Percentiles rank a stretch among this genome's conserved stretches.
Conservation (phyloP, 495 filamentous ascomycete genomes). For the Tetracladium setigerum region DNA sequence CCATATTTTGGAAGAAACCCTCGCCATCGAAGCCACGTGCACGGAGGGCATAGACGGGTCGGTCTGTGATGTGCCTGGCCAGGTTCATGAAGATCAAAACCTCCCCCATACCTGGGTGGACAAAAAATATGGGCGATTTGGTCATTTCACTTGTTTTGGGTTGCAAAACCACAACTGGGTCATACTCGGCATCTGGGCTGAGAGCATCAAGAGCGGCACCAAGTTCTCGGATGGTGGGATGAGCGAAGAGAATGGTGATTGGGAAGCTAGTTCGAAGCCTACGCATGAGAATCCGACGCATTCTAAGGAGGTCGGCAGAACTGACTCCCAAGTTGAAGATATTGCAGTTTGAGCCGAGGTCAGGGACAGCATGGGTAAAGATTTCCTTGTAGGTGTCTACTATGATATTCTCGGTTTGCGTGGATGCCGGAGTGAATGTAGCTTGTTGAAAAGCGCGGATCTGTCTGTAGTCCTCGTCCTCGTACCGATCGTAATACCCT, state of each 20-base stretch:
- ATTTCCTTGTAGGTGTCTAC: slow-evolving; percentile 5
- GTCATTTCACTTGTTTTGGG: slow-evolving; percentile 22
- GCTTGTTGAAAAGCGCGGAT: background rate
- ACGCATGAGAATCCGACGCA: slow-evolving; percentile 20
- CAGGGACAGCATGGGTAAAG: slow-evolving; percentile 18
- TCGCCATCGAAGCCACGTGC: slow-evolving; percentile 32
- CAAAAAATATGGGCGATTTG: slow-evolving; percentile 46
- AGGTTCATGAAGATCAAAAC: slow-evolving; percentile 48
- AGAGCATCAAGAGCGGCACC: slow-evolving; percentile 21
- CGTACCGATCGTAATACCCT: slow-evolving; percentile 24
- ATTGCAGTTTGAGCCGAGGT: slow-evolving; percentile 23
- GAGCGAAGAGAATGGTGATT: slow-evolving; percentile 32
- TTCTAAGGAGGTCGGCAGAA: slow-evolving; percentile 36
- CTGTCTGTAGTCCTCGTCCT: background rate
- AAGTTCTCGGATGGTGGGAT: slow-evolving; percentile 30
- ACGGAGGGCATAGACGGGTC: slow-evolving; percentile 46
- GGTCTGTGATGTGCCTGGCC: slow-evolving; percentile 36
- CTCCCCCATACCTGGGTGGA: slow-evolving; percentile 52
- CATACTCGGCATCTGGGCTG: slow-evolving; percentile 25
- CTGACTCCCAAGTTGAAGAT: slow-evolving; percentile 36
- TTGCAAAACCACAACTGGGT: slow-evolving; percentile 39
- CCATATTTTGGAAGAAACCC: slow-evolving; percentile 4
- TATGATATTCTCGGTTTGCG: background rate
- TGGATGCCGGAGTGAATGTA: background rate
- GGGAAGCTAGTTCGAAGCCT: slow-evolving; percentile 20